Evolutionary conservation across 192 early-diverging fungal species (phyloP).

Genomic region (Coemansia furcata): DNA sequence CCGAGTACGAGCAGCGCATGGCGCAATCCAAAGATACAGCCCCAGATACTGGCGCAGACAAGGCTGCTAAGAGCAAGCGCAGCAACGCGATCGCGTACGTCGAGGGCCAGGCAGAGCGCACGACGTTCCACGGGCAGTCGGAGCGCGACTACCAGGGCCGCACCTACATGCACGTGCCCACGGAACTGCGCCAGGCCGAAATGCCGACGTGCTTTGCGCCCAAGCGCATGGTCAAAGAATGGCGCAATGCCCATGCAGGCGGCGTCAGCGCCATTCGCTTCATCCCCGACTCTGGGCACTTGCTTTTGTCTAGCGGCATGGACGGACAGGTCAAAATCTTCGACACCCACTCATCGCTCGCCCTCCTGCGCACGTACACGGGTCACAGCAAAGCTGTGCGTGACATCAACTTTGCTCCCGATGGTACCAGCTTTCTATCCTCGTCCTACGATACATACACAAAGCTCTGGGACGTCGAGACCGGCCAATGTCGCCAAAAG

Average conservation of each 20-base stretch:
- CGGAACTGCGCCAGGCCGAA: slow-evolving; percentile 75
- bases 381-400: slow-evolving; percentile 93
- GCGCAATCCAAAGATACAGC: slow-evolving; percentile 2
- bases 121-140: slow-evolving; percentile 82
- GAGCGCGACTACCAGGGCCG: slow-evolving; percentile 91
- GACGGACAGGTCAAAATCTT: slow-evolving; percentile 95
- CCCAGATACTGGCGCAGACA: not conserved
- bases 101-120: slow-evolving; percentile 67
- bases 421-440: slow-evolving; percentile 80
- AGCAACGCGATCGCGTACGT: slow-evolving; percentile 13
- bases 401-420: slow-evolving; percentile 87
- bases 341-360: slow-evolving; percentile 92
- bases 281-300: slow-evolving; percentile 86
- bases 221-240: slow-evolving; percentile 84
- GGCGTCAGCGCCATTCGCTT: slow-evolving; percentile 89
- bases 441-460: slow-evolving; percentile 88
- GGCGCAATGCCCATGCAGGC: slow-evolving; percentile 84
- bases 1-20: slow-evolving; percentile 33
- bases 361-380: slow-evolving; percentile 77
- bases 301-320: slow-evolving; percentile 89
- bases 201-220: slow-evolving; percentile 83
- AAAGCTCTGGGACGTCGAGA: slow-evolving; percentile 99
- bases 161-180: slow-evolving; percentile 96
- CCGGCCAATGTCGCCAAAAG: slow-evolving; percentile 78
- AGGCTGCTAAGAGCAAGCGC: slow-evolving; percentile 30